A percentile compares a stretch with the other conserved stretches of the same genome.
These are phyloP conservation scores for Colletotrichum sp. DNA, from an alignment of 2,329 filamentous ascomycete genomes.

Conservation along the genomic window DNA sequence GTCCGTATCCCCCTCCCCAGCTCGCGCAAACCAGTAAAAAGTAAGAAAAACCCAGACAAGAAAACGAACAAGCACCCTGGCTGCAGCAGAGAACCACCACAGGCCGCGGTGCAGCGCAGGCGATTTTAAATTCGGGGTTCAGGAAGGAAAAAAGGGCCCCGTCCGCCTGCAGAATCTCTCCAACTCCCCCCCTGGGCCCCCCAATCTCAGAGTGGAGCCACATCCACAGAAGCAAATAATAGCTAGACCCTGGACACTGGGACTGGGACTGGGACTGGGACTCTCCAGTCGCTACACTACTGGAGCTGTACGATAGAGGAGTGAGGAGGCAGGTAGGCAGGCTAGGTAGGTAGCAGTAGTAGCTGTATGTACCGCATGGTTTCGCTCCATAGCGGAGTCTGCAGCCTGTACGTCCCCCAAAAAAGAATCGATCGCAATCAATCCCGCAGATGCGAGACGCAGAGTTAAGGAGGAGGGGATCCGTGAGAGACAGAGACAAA, in stretches of 20 bases:
- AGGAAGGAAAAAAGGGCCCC: not conserved
- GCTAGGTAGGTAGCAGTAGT: not conserved
- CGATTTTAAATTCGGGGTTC: not conserved
- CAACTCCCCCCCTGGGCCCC: not conserved
- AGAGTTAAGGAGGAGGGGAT: not conserved
- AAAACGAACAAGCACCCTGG: not conserved
- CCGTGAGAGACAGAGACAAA: not conserved
- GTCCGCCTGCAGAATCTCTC: constrained; percentile 6
- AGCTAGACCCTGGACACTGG: not conserved
- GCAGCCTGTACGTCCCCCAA: not conserved
- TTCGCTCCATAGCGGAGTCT: not conserved
- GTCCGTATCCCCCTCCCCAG: not conserved
- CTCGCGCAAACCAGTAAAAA: not conserved
- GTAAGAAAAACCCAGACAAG: not conserved
- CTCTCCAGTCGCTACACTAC: not conserved
- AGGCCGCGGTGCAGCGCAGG: not conserved
- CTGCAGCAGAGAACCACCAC: not conserved
- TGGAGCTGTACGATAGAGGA: not conserved
- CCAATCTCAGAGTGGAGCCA: not conserved
- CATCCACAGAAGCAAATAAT: not conserved
- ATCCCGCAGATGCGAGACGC: not conserved
- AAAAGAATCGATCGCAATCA: not conserved
- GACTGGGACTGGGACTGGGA: not conserved
- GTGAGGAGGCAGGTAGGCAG: not conserved
- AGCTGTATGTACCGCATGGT: not conserved